A percentile compares a stretch with the other conserved stretches of the same genome.
Conservation (phyloP, 768 basidiomycete species). For the Hericium coralloides region DNA sequence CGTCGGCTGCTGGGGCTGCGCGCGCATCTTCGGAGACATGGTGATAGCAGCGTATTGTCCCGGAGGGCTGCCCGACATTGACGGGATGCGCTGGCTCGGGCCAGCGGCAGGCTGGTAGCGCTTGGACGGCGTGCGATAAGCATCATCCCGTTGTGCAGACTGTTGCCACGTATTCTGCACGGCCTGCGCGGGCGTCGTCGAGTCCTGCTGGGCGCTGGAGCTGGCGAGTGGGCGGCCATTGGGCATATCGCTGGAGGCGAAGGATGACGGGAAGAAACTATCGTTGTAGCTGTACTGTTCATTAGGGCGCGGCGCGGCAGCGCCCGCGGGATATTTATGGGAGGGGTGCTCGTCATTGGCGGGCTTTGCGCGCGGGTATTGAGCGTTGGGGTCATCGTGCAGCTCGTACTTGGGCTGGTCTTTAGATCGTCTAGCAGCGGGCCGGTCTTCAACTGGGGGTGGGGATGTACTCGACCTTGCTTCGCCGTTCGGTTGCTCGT, state of each 20-base stretch:
- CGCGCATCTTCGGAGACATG: conserved; percentile 58
- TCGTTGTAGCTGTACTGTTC: neutral
- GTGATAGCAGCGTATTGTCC: conserved; percentile 32
- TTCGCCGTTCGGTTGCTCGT: too few relatives aligned
- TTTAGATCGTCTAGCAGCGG: too few relatives aligned
- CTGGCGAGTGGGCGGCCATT: neutral
- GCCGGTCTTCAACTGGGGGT: too few relatives aligned
- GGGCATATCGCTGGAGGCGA: conserved; percentile 7
- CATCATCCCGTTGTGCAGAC: neutral
- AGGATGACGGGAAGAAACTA: conserved; percentile 5
- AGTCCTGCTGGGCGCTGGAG: neutral
- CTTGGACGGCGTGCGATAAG: neutral
- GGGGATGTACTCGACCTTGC: too few relatives aligned
- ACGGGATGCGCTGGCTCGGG: neutral
- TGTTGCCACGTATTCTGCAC: neutral
- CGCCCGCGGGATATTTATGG: neutral
- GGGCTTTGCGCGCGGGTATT: neutral
- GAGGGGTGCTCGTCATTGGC: neutral
- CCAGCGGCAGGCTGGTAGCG: neutral
- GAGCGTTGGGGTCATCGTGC: neutral
- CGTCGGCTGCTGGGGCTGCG: conserved; percentile 67
- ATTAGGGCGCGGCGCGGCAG: neutral
- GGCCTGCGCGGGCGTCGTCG: neutral
- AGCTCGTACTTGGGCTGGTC: neutral
- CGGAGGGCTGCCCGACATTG: neutral